Conservation (phyloP, 164 flowering plant genomes). For the Aristolochia fimbriata region DNA sequence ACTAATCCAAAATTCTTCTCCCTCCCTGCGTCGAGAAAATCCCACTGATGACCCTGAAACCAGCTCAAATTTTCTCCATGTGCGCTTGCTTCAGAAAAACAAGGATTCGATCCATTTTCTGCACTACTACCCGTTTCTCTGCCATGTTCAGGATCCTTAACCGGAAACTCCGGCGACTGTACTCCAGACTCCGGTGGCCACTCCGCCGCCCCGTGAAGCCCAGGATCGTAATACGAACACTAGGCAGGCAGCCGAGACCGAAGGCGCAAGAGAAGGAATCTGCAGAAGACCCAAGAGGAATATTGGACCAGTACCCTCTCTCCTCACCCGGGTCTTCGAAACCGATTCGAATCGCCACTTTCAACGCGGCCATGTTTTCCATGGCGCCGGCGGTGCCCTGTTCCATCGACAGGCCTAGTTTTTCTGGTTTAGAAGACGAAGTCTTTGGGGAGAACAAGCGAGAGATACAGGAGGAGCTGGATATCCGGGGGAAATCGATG, state of each 20-base stretch:
- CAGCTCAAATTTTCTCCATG: neutral
- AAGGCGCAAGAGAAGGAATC: constrained; percentile 13
- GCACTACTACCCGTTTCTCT: constrained; percentile 12
- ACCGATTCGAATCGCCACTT: constrained; percentile 62
- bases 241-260: constrained; percentile 27
- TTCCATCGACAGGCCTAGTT: constrained; percentile 11
- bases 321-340: constrained; percentile 12
- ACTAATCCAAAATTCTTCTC: constrained; percentile 4
- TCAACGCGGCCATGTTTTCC: constrained; percentile 83
- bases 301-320: constrained; percentile 1
- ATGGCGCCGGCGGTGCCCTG: constrained; percentile 72
- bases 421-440: constrained; percentile 17
- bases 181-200: constrained; percentile 40
- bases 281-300: constrained; percentile 13
- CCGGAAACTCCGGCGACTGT: constrained; percentile 35
- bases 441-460: constrained; percentile 8
- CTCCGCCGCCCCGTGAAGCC: constrained; percentile 36
- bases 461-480: constrained; percentile 10
- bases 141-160: constrained; percentile 26
- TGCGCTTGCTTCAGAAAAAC: neutral
- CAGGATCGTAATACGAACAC: constrained; percentile 45
- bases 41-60: neutral
- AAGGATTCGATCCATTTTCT: constrained; percentile 4
- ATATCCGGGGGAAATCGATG: constrained; percentile 13
- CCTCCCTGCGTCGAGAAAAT: neutral